phyloP scores from a whole-genome alignment of 2,329 filamentous ascomycete species.

The Neonectria magnoliae region DNA sequence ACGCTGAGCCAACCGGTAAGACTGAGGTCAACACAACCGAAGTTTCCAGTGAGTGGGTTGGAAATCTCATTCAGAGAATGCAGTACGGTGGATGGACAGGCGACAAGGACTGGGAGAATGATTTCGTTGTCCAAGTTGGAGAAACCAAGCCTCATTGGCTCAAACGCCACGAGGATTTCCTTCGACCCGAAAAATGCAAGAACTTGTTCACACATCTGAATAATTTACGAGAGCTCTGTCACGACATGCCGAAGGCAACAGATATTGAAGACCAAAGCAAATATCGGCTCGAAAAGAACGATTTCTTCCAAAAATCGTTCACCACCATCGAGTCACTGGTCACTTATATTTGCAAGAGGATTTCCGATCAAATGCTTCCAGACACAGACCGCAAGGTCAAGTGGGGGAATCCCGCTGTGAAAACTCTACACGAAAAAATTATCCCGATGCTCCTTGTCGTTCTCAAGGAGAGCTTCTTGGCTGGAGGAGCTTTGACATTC shows the following conservation, averaged over 20 bases:
- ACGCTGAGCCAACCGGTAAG: conserved; percentile 26
- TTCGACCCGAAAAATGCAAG: conserved; percentile 8
- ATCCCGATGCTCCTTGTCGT: conserved; percentile 41
- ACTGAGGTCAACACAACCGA: conserved; percentile 5
- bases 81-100: conserved; percentile 20
- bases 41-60: conserved; percentile 20
- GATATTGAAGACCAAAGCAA: conserved; percentile 22
- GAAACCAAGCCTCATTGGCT: conserved; percentile 8
- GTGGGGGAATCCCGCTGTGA: conserved; percentile 19
- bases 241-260: conserved; percentile 25
- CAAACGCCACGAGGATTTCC: background rate
- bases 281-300: conserved; percentile 25
- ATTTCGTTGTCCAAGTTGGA: conserved; percentile 7
- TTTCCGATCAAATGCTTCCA: conserved; percentile 6
- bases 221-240: conserved; percentile 28
- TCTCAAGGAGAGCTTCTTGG: conserved; percentile 35
- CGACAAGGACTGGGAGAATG: conserved; percentile 24
- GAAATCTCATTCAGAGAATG: conserved; percentile 21
- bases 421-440: conserved; percentile 29
- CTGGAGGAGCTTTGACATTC: conserved; percentile 18
- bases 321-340: conserved; percentile 23
- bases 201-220: conserved; percentile 27
- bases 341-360: conserved; percentile 10
- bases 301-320: conserved; percentile 12
- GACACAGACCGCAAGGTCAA: background rate